Base-by-base conservation (phyloP, 202 grass and related monocot species). In the Hordeum pubiflorum region DNA sequence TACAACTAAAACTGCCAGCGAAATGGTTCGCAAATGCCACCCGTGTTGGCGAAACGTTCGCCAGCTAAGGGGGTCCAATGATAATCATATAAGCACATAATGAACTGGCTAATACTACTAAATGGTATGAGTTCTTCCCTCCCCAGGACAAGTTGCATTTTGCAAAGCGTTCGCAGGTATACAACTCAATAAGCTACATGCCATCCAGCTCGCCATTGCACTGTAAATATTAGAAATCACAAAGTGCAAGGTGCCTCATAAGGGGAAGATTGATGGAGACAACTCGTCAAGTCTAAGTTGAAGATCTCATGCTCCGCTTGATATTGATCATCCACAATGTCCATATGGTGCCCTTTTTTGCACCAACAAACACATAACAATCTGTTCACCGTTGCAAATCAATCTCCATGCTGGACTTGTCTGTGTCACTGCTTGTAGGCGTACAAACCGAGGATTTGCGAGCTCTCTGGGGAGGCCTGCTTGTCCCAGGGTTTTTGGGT, bases 331-430 rank as follows among this genome's bases (percentile, higher is more conserved):
- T 63, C 39, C 48, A 7, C 37, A 11, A 63, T 73, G 67, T 20
- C 13, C 7, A 77, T 50, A 44, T 29, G 57, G 71, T 26, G 10
- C 15, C 24, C 0, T 79, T 68, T 50, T 66, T 69, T 32, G 17
- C 36, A 27, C 9, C 58, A 36, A 37, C 27, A 52, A 80, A 56
- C 12, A 50, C 13, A 15, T 17, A 63, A 64, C 18, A 26, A 59
- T 31, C 36, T 3, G 1, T 52, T 86, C 59, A 82, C 72, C 5
- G 14, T 20, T 60, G 65, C 6, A 23, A 59, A 66, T 85, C 63
- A 57, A 43, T 63, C 64, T 88, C 71, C 81, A 84, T 56, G n/a
- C 82, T 71, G 41, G 82, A 81, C 33, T 72, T 82, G 56, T 76
- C 64, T 4, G 71, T 14, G 9, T 72, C 87, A 23, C 36, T 62